Base-by-base conservation (phyloP, 1,139 yeast genomes). In the Yamadazyma songkhlaensis region DNA sequence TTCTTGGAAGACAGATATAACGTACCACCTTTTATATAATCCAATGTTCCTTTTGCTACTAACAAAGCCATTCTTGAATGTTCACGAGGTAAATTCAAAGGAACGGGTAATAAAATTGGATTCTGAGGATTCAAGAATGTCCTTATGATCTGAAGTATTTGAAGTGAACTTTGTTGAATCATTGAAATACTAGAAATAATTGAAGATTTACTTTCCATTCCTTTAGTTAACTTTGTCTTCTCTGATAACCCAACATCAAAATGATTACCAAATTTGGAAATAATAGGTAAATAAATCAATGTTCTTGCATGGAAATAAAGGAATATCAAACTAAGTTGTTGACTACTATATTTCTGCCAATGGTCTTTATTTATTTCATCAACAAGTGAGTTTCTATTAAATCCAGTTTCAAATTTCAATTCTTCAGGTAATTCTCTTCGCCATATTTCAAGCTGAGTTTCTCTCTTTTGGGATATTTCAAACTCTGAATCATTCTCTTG, bases 1-100 rank as follows among this genome's bases (percentile, higher is more conserved):
- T 63, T 69, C 46, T 81, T 83, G 55, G 83, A 79, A 35, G 82
- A 87, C 53, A 77, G 84, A 50, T 82, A 79, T 40, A 88, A 60
- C 1, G 92, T 82, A 0, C 96, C 96, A 20, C 92, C 89, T 53
- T 86, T 80, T 3, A 88, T 81, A 54, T 86, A 87, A 47, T 87
- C 96, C 41, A 88, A 66, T 0, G 88, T 78, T 8, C 95, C 90
- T 46, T 81, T 81, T 1, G 95, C 86, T 13, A 86, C 85, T 39
- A 87, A 57, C 12, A 87, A 64, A 0, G 89, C 74, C 44, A 83
- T 72, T 34, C 89, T 65, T 1, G 89, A 79, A 49, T 79, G 78
- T 42, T 83, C 78, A 41, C 94, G 63, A 0, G 89, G 67, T n/a
- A 81, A 65, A 51, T 85, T 86, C 32, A 85, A 53, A 0, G 95